Base-by-base conservation (phyloP, 352 stramenopile species). In the Pythium rhizo-oryzae region DNA sequence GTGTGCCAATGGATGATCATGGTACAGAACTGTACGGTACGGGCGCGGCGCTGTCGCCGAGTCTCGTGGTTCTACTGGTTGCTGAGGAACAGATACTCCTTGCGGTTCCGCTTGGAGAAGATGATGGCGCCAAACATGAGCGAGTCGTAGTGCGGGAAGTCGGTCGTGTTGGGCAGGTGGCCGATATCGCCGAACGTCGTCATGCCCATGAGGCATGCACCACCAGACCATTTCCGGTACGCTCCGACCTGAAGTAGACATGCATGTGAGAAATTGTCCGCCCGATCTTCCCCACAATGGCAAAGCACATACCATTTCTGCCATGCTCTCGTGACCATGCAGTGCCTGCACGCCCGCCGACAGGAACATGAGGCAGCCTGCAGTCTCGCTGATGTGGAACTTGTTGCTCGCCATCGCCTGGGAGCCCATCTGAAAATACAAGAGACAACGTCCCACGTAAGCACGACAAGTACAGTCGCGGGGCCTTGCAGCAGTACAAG, bases 71-170 rank as follows among this genome's bases (percentile, higher is more conserved):
- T 67, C 41, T 55, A 71, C 65, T 71, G 37, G 65, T 71, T 66
- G 58, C 53, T 43, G 30, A 71, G 57, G 41, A 85, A 91, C 28
- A 93, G 68, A 35, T 91, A 91, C 66, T 91, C 80, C 68, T 90
- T 90, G 47, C 86, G 87, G 60, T 85, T 92, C 59, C 85, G 85
- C 67, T 92, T 94, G 54, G 85, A 94, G 67, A 92, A 96, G 70
- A 94, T 90, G 62, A 96, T 88, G 41, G 84, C 85, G 19, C 86
- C 87, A 58, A 96, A 96, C 88, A 96, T 96, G 75, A 96, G 85
- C 74, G 86, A 93, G 61, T 96, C 88, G 59, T 94, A 96, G 74
- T 94, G 88, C 43, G 88, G 88, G 43, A 90, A 87, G 67, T 92
- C 82, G 66, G 80, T 92, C 69, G 82, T 87, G 63, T 93, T 84